phyloP scores from a whole-genome alignment of 192 early-diverging fungal genomes.

The Coemansia javaensis region DNA sequence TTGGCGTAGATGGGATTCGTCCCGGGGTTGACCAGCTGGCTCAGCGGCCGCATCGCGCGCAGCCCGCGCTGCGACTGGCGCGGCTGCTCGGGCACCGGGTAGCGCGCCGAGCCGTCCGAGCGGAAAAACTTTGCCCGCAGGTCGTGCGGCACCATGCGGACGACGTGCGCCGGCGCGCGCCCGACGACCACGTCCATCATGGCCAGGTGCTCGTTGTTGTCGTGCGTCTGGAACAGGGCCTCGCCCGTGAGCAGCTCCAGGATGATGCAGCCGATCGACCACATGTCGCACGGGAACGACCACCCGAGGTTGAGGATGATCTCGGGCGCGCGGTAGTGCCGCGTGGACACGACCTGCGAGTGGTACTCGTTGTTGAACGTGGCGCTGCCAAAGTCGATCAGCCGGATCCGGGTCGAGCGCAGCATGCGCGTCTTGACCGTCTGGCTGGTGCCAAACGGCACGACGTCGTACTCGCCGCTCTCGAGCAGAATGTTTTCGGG shows the following conservation, averaged over 20 bases:
- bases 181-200: slow-evolving; percentile 95
- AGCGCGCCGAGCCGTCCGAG: slow-evolving; percentile 25
- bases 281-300: slow-evolving; percentile 97
- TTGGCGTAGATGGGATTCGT: slow-evolving; percentile 47
- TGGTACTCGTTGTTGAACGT: slow-evolving; percentile 93
- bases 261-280: slow-evolving; percentile 96
- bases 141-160: slow-evolving; percentile 43
- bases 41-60: slow-evolving; percentile 35
- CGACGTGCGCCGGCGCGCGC: slow-evolving; percentile 62
- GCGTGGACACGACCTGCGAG: slow-evolving; percentile 82
- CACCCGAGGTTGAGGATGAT: slow-evolving; percentile 92
- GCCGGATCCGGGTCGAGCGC: slow-evolving; percentile 64
- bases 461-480: slow-evolving; percentile 53
- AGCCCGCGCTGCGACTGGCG: slow-evolving; percentile 37
- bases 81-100: slow-evolving; percentile 36
- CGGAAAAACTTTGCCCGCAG: slow-evolving; percentile 42
- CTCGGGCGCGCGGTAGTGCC: slow-evolving; percentile 97
- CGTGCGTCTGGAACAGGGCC: slow-evolving; percentile 96
- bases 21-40: slow-evolving; percentile 46
- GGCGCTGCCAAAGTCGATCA: slow-evolving; percentile 97
- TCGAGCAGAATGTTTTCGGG: slow-evolving; percentile 91
- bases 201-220: slow-evolving; percentile 92
- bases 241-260: slow-evolving; percentile 93
- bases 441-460: slow-evolving; percentile 54
- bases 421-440: slow-evolving; percentile 61